Conservation (phyloP, 2,329 filamentous ascomycete species). For the Hysterium pulicare region DNA sequence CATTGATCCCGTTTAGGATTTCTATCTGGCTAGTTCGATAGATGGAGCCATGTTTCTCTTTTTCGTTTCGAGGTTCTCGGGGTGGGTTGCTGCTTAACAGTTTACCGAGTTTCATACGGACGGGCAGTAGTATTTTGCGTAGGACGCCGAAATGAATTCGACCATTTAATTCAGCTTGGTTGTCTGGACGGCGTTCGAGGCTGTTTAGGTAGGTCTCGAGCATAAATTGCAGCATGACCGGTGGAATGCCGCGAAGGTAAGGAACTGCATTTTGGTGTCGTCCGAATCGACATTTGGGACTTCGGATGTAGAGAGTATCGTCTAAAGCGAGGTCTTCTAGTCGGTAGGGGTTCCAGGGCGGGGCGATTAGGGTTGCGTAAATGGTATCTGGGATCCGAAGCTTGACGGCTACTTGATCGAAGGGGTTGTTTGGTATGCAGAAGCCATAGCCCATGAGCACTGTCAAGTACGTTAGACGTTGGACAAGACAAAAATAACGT, state of each 20-base stretch:
- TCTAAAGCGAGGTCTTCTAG: constrained; percentile 12
- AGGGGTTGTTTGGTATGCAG: constrained; percentile 45
- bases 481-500: background rate
- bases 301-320: constrained; percentile 31
- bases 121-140: constrained; percentile 12
- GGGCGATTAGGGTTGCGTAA: constrained; percentile 11
- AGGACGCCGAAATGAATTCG: constrained; percentile 3
- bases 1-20: constrained; percentile 19
- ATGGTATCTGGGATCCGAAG: constrained; percentile 39
- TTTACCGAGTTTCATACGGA: constrained; percentile 27
- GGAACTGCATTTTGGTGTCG: constrained; percentile 29
- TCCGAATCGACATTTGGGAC: constrained; percentile 27
- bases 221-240: constrained; percentile 20
- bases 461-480: constrained; percentile 5
- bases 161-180: constrained; percentile 10
- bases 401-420: constrained; percentile 45
- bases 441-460: constrained; percentile 54
- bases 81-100: constrained; percentile 12
- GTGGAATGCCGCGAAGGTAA: constrained; percentile 32
- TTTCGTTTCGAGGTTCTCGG: constrained; percentile 24
- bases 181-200: constrained; percentile 13
- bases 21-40: constrained; percentile 35
- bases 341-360: constrained; percentile 18
- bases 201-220: constrained; percentile 29
- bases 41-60: constrained; percentile 34